These are phyloP conservation scores for Neonectria neomacrospora DNA, from an alignment of 2,329 filamentous ascomycete genomes.

Conservation along the genomic window DNA sequence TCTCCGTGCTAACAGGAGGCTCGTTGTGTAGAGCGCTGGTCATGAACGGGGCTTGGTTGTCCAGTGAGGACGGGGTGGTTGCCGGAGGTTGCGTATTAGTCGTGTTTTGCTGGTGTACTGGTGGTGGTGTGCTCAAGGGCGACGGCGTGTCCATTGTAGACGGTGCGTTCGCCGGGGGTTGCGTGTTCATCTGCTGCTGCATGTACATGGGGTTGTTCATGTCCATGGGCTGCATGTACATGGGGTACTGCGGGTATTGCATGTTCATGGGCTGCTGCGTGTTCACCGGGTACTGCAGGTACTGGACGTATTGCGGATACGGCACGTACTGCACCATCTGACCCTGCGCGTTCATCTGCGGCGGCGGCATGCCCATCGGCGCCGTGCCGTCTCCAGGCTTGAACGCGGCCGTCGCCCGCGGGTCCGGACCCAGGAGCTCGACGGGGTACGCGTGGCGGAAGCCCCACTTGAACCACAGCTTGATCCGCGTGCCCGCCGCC, in stretches of 20 bases:
- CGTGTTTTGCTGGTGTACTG: background rate
- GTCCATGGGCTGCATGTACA: slow-evolving; percentile 3
- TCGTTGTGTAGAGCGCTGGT: background rate
- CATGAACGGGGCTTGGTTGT: background rate
- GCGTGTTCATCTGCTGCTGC: slow-evolving; percentile 18
- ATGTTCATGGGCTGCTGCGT: slow-evolving; percentile 1
- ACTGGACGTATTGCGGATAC: slow-evolving; percentile 4
- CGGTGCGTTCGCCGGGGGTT: slow-evolving; percentile 7
- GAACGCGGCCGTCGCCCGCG: slow-evolving; percentile 1
- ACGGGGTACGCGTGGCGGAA: slow-evolving; percentile 30
- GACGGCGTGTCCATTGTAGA: slow-evolving; percentile 10
- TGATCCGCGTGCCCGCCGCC: slow-evolving; percentile 17
- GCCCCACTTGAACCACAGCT: slow-evolving; percentile 35
- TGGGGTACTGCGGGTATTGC: background rate
- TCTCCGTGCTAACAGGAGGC: background rate
- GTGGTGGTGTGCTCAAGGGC: background rate
- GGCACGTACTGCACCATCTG: slow-evolving; percentile 1
- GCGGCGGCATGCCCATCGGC: slow-evolving; percentile 10
- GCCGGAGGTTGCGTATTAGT: background rate
- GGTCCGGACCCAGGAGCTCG: slow-evolving; percentile 31
- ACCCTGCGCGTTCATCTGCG: slow-evolving; percentile 4
- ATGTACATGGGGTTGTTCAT: slow-evolving; percentile 8
- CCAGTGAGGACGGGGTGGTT: background rate
- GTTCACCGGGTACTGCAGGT: slow-evolving; percentile 4
- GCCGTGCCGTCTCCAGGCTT: background rate